Percentiles rank a stretch among this genome's conserved stretches.
These are phyloP conservation scores for Fusarium neocosmosporiellum DNA, from an alignment of 2,329 filamentous ascomycete genomes.

Conservation along the genomic window DNA sequence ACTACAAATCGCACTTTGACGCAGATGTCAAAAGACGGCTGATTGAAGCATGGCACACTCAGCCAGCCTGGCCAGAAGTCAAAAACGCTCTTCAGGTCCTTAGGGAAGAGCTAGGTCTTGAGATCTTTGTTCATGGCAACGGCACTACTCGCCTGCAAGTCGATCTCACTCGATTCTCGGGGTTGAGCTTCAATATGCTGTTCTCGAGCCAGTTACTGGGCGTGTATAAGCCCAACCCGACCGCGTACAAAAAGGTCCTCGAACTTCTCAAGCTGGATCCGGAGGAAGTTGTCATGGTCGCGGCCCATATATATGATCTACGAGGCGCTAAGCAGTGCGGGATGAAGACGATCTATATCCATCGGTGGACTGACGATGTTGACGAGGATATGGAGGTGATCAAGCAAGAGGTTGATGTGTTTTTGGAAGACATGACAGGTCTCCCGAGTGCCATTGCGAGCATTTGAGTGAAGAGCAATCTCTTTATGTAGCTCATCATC, in stretches of 20 bases:
- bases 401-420: constrained; percentile 26
- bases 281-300: constrained; percentile 63
- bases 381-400: constrained; percentile 48
- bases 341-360: constrained; percentile 63
- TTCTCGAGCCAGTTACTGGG: constrained; percentile 64
- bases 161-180: constrained; percentile 60
- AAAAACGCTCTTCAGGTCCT: constrained; percentile 53
- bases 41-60: constrained; percentile 59
- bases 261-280: constrained; percentile 56
- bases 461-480: background rate
- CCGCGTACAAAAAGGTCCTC: constrained; percentile 58
- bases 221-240: constrained; percentile 59
- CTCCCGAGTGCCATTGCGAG: constrained; percentile 21
- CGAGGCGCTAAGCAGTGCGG: constrained; percentile 60
- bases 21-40: constrained; percentile 34
- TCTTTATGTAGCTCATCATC: background rate
- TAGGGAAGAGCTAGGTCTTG: constrained; percentile 48
- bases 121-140: constrained; percentile 65
- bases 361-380: constrained; percentile 64
- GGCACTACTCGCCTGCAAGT: constrained; percentile 66
- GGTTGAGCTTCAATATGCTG: constrained; percentile 61
- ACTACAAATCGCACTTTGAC: constrained; percentile 22
- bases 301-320: constrained; percentile 66
- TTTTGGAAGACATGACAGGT: constrained; percentile 28
- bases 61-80: constrained; percentile 64